phyloP scores from a whole-genome alignment of 2,329 filamentous ascomycete genomes.

The Alternaria postmessia region DNA sequence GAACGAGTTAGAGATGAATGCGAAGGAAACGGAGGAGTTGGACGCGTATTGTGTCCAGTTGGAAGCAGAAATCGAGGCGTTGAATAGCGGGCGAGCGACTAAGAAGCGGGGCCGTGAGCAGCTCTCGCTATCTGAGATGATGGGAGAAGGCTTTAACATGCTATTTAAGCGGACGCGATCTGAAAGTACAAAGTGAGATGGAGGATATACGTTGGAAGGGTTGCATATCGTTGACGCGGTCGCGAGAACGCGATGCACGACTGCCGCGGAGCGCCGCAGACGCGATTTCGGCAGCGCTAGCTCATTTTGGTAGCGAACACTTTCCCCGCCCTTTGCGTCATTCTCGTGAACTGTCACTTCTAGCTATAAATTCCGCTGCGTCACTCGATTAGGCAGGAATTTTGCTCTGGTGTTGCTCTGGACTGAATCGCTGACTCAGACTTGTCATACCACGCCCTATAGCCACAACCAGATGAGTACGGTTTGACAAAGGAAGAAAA shows the following conservation, averaged over 20 bases:
- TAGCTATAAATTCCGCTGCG: slow-evolving; percentile 9
- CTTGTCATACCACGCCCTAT: background rate
- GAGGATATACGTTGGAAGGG: background rate
- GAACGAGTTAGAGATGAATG: background rate
- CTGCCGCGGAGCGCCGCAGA: slow-evolving; percentile 11
- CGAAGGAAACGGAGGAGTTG: background rate
- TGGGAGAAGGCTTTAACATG: background rate
- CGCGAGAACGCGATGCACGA: background rate
- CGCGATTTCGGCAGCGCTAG: slow-evolving; percentile 14
- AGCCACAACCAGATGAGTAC: background rate
- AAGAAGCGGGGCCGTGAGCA: background rate
- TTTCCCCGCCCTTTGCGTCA: slow-evolving; percentile 23
- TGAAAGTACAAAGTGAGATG: background rate
- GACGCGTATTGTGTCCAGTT: slow-evolving; percentile 7
- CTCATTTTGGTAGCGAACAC: background rate
- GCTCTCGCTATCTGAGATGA: too few relatives aligned
- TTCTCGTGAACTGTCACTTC: slow-evolving; percentile 2
- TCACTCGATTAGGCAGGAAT: background rate
- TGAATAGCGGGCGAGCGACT: background rate
- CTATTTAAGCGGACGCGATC: background rate
- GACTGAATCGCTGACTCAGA: background rate
- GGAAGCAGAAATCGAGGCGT: background rate
- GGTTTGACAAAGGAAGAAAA: background rate
- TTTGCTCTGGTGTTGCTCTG: background rate
- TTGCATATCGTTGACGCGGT: background rate